Conservation (phyloP, 2,329 filamentous ascomycete species). For the Lachnellula subtilissima region DNA sequence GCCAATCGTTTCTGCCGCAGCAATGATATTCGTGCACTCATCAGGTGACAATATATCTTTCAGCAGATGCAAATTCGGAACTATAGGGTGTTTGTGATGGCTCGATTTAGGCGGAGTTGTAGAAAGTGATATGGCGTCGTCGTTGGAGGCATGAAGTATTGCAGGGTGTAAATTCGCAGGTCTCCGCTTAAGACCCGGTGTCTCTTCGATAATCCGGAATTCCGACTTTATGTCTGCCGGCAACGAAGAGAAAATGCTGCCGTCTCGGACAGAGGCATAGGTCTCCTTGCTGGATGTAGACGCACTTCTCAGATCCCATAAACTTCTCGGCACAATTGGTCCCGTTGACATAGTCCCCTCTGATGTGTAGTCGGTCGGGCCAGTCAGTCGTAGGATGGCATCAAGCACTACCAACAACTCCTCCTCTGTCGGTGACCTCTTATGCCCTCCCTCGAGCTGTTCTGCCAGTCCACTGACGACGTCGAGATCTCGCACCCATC, state of each 20-base stretch:
- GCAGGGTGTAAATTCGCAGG: conserved; percentile 65
- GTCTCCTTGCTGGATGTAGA: conserved; percentile 39
- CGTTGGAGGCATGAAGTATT: conserved; percentile 56
- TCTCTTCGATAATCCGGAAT: conserved; percentile 59
- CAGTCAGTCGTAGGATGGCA: conserved; percentile 58
- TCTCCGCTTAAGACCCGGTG: conserved; percentile 54
- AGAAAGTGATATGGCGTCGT: conserved; percentile 52
- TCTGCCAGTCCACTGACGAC: conserved; percentile 62
- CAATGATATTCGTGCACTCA: conserved; percentile 63
- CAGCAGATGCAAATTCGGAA: conserved; percentile 57
- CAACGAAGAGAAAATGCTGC: conserved; percentile 44
- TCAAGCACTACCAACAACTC: conserved; percentile 59
- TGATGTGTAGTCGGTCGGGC: conserved; percentile 50
- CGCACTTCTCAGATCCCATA: conserved; percentile 53
- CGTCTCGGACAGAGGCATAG: conserved; percentile 55
- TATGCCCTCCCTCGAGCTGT: conserved; percentile 39
- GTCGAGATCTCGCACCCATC: conserved; percentile 68
- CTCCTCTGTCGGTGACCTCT: conserved; percentile 43
- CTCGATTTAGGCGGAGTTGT: conserved; percentile 44
- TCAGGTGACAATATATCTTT: conserved; percentile 53
- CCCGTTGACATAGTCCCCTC: conserved; percentile 26
- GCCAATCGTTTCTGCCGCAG: conserved; percentile 58
- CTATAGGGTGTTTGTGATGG: conserved; percentile 52
- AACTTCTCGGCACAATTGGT: conserved; percentile 53
- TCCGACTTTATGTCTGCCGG: conserved; percentile 35